Percentiles rank a stretch among this genome's conserved stretches.
phyloP scores from a whole-genome alignment of 2,329 filamentous ascomycete species.

The Alternaria panax region DNA sequence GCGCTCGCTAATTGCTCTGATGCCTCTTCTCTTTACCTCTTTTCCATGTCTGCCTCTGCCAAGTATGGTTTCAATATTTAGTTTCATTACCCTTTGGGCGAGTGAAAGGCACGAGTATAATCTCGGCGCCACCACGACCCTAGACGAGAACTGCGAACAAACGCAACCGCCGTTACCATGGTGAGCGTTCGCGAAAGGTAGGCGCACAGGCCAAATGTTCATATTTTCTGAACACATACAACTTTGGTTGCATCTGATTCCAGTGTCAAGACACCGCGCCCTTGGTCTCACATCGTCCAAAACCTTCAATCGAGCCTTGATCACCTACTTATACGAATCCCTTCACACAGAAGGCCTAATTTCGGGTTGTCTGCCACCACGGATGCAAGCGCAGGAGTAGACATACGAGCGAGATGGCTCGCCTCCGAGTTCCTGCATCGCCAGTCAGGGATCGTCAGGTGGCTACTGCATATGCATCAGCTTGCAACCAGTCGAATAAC shows the following conservation, averaged over 20 bases:
- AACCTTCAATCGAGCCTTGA: background rate
- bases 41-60: background rate
- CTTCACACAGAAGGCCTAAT: background rate
- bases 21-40: background rate
- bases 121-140: background rate
- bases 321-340: background rate
- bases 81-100: background rate
- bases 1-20: background rate
- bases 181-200: background rate
- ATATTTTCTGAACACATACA: background rate
- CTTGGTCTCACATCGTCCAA: background rate
- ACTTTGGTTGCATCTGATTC: background rate
- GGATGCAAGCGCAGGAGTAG: background rate
- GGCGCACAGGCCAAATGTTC: background rate
- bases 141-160: background rate
- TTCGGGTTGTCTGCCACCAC: background rate
- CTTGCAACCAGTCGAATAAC: background rate
- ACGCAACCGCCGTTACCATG: background rate
- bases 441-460: background rate
- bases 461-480: background rate
- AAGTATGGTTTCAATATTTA: background rate
- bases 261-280: background rate
- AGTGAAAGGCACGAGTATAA: background rate
- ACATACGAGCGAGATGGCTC: background rate
- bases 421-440: conserved; percentile 2